Base-by-base conservation (phyloP, 441 rosid species). In the Gossypium schwendimanii region DNA sequence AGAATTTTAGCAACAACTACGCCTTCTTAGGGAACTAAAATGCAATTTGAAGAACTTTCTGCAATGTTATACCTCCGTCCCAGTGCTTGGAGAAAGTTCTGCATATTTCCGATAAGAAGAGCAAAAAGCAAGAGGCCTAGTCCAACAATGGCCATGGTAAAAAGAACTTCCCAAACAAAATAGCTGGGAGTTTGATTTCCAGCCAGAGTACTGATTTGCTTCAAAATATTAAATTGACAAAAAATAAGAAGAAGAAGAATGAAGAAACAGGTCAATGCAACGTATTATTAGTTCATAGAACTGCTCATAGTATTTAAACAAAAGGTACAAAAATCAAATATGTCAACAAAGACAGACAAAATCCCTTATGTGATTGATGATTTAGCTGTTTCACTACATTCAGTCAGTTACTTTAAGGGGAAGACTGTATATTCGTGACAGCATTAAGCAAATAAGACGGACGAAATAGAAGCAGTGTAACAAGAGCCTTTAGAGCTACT, bases 191-290 rank as follows among this genome's bases (percentile, higher is more conserved):
- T n/a, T 75, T 63, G 94, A 77, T 90, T 94, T 77, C 98, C 98
- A 63, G 92, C 97, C 49, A 94, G 89, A 31, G 97, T 90, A 77
- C 98, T 90, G 76, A 94, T 92, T 94, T 94, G 98, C 98, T 94
- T 79, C 80, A 78, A n/a, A 47, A 79, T 24, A 76, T 69, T 14
- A 76, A 39, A 77, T 33, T 53, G 44, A 52, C 41, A n/a, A 23
- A 60, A 14, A 72, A 44, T 44, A 44, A 44, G n/a, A 41, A 41
- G 47, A 44, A 44, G 47, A 44, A 44, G 49, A 44, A 44, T 10
- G 49, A 41, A 31, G 50, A 2, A 20, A 14, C 4, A 7, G 20
- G 69, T 72, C 60, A 72, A 33, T 31, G 53, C 8, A 1, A 62
- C 18, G n/a, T 47, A 50, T 72, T 24, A 4, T 73, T 33, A 64